Evolutionary conservation across 129 eudicot species (phyloP).

Genomic region (Artemisia argyi): DNA sequence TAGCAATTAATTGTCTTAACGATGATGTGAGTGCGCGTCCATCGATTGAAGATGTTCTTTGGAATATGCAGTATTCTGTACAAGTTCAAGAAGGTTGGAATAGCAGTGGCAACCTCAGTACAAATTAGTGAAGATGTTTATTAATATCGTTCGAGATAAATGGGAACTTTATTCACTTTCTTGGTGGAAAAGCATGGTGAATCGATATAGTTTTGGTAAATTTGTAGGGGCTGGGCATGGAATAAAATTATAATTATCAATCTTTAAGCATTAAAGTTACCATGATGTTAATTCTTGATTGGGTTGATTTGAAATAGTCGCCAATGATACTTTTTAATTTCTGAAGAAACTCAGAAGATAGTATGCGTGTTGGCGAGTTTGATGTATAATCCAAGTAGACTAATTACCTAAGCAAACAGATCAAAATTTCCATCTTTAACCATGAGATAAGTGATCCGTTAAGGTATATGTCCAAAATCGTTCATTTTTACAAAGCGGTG

Average conservation of each 20-base stretch:
- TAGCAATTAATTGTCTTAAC: conserved; percentile 62
- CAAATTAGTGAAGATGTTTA: conserved; percentile 33
- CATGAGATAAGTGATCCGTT: neutral
- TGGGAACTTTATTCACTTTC: conserved; percentile 18
- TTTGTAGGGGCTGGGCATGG: conserved; percentile 27
- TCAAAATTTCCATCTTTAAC: neutral
- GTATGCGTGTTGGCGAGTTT: too few relatives aligned
- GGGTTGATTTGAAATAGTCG: too few relatives aligned
- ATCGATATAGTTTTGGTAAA: conserved; percentile 35
- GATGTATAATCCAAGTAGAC: too few relatives aligned
- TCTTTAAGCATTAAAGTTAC: neutral
- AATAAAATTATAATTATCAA: conserved; percentile 14
- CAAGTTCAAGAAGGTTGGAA: conserved; percentile 98
- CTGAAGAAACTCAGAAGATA: too few relatives aligned
- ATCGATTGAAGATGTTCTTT: conserved; percentile 88
- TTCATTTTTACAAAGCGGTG: neutral
- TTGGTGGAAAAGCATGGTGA: conserved; percentile 15
- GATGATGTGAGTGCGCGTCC: conserved; percentile 72
- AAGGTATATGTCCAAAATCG: neutral
- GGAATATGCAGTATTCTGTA: conserved; percentile 94
- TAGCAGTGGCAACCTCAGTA: conserved; percentile 81
- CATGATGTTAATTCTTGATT: neutral
- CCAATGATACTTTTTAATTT: too few relatives aligned
- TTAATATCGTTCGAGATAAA: neutral
- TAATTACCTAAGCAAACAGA: too few relatives aligned